These are phyloP conservation scores for Lachancea lanzarotensis DNA, from an alignment of 805 yeast genomes.

Conservation along the genomic window DNA sequence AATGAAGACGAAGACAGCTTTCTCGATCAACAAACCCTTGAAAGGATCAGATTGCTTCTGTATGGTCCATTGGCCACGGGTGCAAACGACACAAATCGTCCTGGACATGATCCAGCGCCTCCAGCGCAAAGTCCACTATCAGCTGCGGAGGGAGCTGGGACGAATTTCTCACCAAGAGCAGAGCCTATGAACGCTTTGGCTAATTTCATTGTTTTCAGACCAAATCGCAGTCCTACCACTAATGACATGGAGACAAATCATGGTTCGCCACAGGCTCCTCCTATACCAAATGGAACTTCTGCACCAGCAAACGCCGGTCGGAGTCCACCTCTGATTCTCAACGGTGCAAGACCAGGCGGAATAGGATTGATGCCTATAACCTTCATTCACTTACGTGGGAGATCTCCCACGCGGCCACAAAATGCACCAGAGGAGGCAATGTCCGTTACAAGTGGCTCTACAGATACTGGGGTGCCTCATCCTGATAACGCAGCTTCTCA, in stretches of 20 bases:
- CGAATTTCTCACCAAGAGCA: not conserved
- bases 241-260: not conserved
- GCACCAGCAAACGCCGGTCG: not conserved
- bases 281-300: not conserved
- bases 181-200: conserved; percentile 1
- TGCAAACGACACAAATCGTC: not conserved
- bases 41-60: conserved; percentile 21
- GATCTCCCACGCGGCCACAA: not conserved
- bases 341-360: conserved; percentile 3
- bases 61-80: conserved; percentile 5
- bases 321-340: not conserved
- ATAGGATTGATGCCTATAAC: conserved; percentile 7
- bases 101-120: not conserved
- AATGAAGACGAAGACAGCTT: conserved; percentile 6
- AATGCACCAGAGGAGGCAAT: not conserved
- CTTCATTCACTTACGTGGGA: conserved; percentile 5
- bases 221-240: conserved; percentile 2
- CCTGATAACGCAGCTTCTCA: not conserved
- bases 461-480: not conserved
- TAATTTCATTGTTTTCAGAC: conserved; percentile 5
- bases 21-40: conserved; percentile 16
- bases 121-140: not conserved
- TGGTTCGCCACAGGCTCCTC: not conserved
- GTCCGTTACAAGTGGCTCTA: not conserved
- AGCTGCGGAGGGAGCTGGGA: not conserved